phyloP scores from a whole-genome alignment of 2,329 filamentous ascomycete genomes.

The Colletotrichum falcatum region DNA sequence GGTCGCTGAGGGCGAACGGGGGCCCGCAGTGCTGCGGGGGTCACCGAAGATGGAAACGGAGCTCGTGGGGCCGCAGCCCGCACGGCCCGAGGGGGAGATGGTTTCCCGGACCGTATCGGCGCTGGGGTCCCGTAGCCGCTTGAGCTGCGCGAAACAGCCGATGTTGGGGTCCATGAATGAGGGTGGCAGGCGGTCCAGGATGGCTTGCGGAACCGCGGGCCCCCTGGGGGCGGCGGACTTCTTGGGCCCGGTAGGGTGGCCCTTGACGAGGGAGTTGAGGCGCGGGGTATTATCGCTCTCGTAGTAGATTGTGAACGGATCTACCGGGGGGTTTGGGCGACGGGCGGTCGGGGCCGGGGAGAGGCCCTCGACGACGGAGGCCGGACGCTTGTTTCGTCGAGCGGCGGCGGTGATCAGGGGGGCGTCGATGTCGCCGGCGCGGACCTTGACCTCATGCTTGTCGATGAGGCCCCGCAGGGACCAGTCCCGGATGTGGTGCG shows the following conservation, averaged over 20 bases:
- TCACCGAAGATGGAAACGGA: not conserved
- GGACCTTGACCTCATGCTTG: not conserved
- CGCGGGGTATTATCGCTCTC: slow-evolving; percentile 23
- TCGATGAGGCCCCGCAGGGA: slow-evolving; percentile 19
- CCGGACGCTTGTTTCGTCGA: slow-evolving; percentile 12
- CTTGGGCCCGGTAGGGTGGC: not conserved
- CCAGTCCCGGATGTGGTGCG: slow-evolving; percentile 22
- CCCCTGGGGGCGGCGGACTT: not conserved
- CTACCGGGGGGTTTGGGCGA: not conserved
- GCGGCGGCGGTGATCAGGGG: not conserved
- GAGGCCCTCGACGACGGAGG: not conserved
- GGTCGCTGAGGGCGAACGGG: not conserved
- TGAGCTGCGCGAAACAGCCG: not conserved
- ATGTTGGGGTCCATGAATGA: not conserved
- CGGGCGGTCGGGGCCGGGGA: too few species aligned
- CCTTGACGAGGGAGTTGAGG: slow-evolving; percentile 17
- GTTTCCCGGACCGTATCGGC: not conserved
- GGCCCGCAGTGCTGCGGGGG: not conserved
- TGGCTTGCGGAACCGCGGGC: not conserved
- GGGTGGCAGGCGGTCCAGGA: slow-evolving; percentile 1
- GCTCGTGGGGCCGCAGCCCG: not conserved
- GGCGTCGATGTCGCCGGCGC: not conserved
- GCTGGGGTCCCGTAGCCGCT: too few species aligned
- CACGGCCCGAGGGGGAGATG: not conserved
- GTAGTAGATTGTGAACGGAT: not conserved